These are phyloP conservation scores for Clonostachys byssicola DNA, from an alignment of 2,329 filamentous ascomycete species.

Conservation along the genomic window DNA sequence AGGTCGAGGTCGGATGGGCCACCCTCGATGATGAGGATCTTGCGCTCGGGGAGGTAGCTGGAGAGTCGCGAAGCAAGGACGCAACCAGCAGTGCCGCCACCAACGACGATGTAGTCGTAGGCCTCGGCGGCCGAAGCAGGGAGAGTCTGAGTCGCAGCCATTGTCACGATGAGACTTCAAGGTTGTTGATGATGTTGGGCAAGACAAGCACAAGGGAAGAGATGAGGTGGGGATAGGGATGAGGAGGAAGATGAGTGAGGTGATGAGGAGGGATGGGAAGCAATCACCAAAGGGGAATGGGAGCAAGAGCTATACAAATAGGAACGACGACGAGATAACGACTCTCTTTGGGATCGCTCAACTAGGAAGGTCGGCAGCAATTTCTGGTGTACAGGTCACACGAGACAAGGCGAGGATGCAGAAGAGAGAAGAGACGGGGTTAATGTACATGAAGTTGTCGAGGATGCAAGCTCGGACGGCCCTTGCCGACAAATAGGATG, in stretches of 20 bases:
- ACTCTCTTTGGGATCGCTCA: no score
- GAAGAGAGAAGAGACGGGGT: no score
- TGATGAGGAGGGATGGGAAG: not conserved
- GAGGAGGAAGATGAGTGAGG: not conserved
- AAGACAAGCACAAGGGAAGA: not conserved
- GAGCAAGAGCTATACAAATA: not conserved
- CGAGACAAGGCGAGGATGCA: no score
- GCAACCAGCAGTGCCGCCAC: conserved; percentile 82
- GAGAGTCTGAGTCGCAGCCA: conserved; percentile 69
- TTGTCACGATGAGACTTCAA: conserved; percentile 23
- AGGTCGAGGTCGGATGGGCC: conserved; percentile 88
- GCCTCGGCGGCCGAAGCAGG: conserved; percentile 58
- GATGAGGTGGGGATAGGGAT: not conserved
- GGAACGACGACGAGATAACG: no score
- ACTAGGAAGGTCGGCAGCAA: no score
- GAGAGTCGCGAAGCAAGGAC: conserved; percentile 77
- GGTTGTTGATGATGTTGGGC: not conserved
- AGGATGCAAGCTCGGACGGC: no score
- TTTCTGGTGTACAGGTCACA: no score
- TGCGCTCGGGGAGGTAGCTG: conserved; percentile 79
- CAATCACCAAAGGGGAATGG: not conserved
- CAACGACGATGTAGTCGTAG: conserved; percentile 84
- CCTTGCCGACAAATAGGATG: no score
- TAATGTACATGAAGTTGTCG: no score
- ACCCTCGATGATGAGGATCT: conserved; percentile 79